Percentiles rank a stretch among this genome's conserved stretches.
Evolutionary conservation across 75 land plant species (phyloP).

Genomic region (Selaginella tamariscina): DNA sequence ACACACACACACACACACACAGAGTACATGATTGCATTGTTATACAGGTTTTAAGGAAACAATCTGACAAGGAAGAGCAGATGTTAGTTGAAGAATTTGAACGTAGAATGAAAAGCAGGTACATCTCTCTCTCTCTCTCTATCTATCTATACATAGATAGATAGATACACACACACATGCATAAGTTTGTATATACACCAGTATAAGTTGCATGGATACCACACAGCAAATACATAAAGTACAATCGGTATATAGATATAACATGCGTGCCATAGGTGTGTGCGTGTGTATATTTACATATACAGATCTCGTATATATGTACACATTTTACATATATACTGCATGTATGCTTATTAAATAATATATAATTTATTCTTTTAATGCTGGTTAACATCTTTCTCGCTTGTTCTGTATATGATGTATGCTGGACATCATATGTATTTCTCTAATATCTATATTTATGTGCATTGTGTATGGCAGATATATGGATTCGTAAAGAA

Average conservation of each 20-base stretch:
- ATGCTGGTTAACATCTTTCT: not conserved
- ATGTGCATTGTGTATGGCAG: slow-evolving; percentile 26
- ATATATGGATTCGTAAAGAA: slow-evolving; percentile 50
- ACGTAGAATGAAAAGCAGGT: slow-evolving; percentile 60
- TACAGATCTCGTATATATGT: too few species aligned
- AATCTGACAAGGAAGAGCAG: slow-evolving; percentile 74
- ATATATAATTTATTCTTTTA: not conserved
- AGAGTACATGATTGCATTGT: too few species aligned
- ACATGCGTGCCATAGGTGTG: too few species aligned
- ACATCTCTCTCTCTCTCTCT: slow-evolving; percentile 15
- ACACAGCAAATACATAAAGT: too few species aligned
- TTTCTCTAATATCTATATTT: not conserved
- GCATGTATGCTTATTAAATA: not conserved
- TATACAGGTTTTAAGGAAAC: slow-evolving; percentile 55
- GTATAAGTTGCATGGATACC: too few species aligned
- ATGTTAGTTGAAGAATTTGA: slow-evolving; percentile 74
- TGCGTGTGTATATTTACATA: too few species aligned
- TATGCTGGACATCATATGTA: not conserved
- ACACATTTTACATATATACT: too few species aligned
- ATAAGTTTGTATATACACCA: too few species aligned
- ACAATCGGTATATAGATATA: too few species aligned
- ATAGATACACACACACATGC: too few species aligned
- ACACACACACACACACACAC: too few species aligned
- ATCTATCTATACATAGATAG: too few species aligned
- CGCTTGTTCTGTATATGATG: not conserved